Base-by-base conservation (phyloP, 441 rosid genomes). In the Croton laevigatus region DNA sequence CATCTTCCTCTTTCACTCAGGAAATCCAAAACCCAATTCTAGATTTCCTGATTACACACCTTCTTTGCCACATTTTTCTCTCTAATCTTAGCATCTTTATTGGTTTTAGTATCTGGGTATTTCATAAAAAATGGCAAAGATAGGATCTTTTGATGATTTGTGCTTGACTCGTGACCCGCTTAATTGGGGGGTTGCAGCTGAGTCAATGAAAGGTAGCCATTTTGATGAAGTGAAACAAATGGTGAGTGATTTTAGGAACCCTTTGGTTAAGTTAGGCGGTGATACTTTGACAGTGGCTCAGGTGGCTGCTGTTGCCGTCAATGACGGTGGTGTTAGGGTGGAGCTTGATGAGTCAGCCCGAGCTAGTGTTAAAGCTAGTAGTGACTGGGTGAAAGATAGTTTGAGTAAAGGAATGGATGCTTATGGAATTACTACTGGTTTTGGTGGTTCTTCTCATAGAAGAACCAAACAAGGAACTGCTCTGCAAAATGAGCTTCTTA, bases 321-420 rank as follows among this genome's bases (percentile, higher is more conserved):
- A 40, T 9, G 84, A 76, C 0, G 36, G 57, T 0, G 78, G 70
- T 11, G 79, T 83, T 8, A 81, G 54, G 60, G 92, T 89, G 66
- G 89, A 86, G 84, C 75, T 89, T 20, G 74, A 87, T 3, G 97
- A 86, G 81, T 81, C 88, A 0, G 84, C 92, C 0, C 77, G 88
- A 57, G 86, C 78, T 2, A 82, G 97, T 0, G 92, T 91, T 53
- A 84, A 86, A 62, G 97, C 94, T 0, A 89, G 97, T 55, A 86
- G 89, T 57, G 89, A 89, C 49, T 91, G 92, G 97, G 91, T 91
- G 1, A 87, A 83, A 94, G 89, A 91, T 57, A 86, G 94, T 76
- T 83, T 91, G 87, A 70, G 37, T 17, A 88, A 85, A 51, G 97
- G 97, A 40, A 86, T 82, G 1, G 97, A 91, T 66, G 89, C 87